These are phyloP conservation scores for Penicillium sp. DNA, from an alignment of 2,329 filamentous ascomycete genomes.

Conservation along the genomic window DNA sequence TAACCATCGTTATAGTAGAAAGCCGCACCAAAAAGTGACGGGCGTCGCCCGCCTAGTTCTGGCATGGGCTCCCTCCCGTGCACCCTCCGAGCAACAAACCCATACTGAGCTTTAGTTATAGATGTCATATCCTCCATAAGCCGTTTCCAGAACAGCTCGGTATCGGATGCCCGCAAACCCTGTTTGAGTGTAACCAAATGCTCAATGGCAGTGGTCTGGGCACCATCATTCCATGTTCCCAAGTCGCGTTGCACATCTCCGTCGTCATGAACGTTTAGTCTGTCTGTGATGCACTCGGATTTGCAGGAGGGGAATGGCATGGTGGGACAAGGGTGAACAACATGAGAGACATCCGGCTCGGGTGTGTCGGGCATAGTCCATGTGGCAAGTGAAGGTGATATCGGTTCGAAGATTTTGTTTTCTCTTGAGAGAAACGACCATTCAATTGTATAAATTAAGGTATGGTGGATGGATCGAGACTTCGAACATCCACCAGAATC, in stretches of 20 bases:
- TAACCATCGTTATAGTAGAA: conserved; percentile 65
- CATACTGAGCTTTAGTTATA: conserved; percentile 64
- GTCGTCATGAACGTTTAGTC: conserved; percentile 22
- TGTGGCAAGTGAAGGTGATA: conserved; percentile 20
- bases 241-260: conserved; percentile 25
- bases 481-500: conserved; percentile 6
- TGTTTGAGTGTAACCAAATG: conserved; percentile 59
- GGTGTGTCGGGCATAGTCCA: conserved; percentile 36
- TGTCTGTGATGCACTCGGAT: conserved; percentile 27
- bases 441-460: not conserved
- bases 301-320: conserved; percentile 33
- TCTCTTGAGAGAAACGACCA: conserved; percentile 5
- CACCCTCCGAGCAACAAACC: conserved; percentile 65
- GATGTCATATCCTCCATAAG: conserved; percentile 63
- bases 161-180: conserved; percentile 52
- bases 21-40: conserved; percentile 63
- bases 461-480: conserved; percentile 1
- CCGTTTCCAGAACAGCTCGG: conserved; percentile 62
- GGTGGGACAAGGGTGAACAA: conserved; percentile 24
- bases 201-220: conserved; percentile 62
- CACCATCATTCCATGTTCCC: conserved; percentile 40
- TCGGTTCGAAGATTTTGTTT: conserved; percentile 10
- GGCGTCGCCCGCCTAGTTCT: conserved; percentile 59
- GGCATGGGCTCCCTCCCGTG: conserved; percentile 61
- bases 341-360: conserved; percentile 32